Evolutionary conservation across 352 stramenopile species (phyloP), one percentile per base, ranked within the genome.

Genomic region (Hyaloperonospora arabidopsidis): DNA sequence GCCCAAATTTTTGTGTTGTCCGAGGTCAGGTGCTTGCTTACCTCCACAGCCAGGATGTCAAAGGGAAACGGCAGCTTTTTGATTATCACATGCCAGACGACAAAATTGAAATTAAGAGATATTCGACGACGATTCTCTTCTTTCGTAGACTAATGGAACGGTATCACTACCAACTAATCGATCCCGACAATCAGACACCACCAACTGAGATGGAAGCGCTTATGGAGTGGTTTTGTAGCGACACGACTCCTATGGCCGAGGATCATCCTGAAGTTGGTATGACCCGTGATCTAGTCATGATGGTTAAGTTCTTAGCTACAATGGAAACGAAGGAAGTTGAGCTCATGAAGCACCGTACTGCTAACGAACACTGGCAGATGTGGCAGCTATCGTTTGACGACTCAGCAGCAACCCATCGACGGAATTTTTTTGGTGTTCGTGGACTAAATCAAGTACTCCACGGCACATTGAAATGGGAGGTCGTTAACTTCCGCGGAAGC

Each of bases 271-370:
- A 96, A 61, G 83, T 94, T 18, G 70, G 61, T 0, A 58, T 95
- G 13, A 72, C 86, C 47, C 77, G 86, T 19, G 83, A 96, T 45
- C 40, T 95, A 14, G 83, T 89, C 22, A 76, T 88, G 67, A 63
- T 88, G n/a, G 79, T 88, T 18, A 96, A 96, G 51, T 95, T 95
- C 46, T 28, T 96, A 14, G 67, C 67, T 36, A 96, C 86, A 15
- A 96, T 96, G 86, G 86, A 96, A 50, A 94, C 81, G 0, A 92
- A 89, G 19, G 86, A 96, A 61, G 77, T 92, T 8, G 86, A 96
- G 45, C 62, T 95, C 1, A 91, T 94, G 79, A 82, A 84, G 15
- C 79, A 84, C 14, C 79, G 86, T 25, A 73, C 70, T n/a, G 67
- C 69, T 6, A 67, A 90, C 14, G 69, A 86, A 29, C 74, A 86